Percentiles rank a stretch among this genome's conserved stretches.
phyloP scores from a whole-genome alignment of 1,284 basidiomycete genomes.

The Pseudozyma hubeiensis region DNA sequence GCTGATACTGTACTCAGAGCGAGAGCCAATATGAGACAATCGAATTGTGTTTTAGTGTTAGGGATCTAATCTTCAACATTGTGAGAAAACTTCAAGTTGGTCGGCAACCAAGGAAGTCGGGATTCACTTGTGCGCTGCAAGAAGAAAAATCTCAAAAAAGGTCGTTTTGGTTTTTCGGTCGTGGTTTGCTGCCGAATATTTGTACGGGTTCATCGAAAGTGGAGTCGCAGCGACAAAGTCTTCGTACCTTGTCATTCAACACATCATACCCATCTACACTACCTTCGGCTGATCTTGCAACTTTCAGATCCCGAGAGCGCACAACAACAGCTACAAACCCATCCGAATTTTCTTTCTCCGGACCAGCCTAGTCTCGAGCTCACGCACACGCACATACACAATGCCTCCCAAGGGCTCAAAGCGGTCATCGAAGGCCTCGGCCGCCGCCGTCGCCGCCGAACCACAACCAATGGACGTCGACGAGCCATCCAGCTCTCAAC shows the following conservation, averaged over 20 bases:
- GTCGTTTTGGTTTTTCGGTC: not conserved
- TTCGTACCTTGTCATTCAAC: not conserved
- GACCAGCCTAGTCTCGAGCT: too few relatives aligned
- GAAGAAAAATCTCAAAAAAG: constrained; percentile 5
- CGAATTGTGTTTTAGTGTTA: too few relatives aligned
- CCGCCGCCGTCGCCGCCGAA: constrained; percentile 12
- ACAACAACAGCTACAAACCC: too few relatives aligned
- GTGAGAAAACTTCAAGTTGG: not conserved
- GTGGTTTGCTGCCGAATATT: constrained; percentile 2
- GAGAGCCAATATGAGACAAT: too few relatives aligned
- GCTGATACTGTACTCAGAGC: too few relatives aligned
- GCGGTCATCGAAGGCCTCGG: constrained; percentile 15
- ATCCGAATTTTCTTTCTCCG: too few relatives aligned
- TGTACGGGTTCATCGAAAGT: constrained; percentile 5
- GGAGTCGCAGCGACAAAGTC: constrained; percentile 4
- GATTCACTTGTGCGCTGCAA: not conserved
- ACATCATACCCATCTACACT: not conserved
- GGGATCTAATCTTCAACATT: too few relatives aligned
- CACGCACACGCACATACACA: not conserved
- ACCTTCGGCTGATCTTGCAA: not conserved
- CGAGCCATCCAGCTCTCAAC: constrained; percentile 33
- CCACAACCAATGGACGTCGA: constrained; percentile 40
- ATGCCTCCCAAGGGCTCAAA: constrained; percentile 50
- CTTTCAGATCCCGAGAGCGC: not conserved
- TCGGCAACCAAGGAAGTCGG: constrained; percentile 4